These are phyloP conservation scores for Penicillium silybi DNA, from an alignment of 495 filamentous ascomycete genomes.

Conservation along the genomic window DNA sequence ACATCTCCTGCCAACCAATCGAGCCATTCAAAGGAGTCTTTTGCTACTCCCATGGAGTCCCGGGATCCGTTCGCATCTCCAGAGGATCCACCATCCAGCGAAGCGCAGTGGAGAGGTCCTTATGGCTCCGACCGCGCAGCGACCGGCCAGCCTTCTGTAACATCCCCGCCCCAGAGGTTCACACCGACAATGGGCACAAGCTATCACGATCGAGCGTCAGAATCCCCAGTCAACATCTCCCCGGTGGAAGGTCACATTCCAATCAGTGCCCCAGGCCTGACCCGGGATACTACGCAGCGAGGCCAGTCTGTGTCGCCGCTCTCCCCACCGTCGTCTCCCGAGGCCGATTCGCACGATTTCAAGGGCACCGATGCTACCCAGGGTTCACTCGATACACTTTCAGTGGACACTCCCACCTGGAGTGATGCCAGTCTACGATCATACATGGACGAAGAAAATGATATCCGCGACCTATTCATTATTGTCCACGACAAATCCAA, in stretches of 20 bases:
- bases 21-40: slow-evolving; percentile 28
- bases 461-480: slow-evolving; percentile 84
- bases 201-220: slow-evolving; percentile 41
- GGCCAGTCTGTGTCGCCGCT: slow-evolving; percentile 55
- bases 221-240: slow-evolving; percentile 75
- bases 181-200: slow-evolving; percentile 42
- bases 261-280: slow-evolving; percentile 51
- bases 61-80: slow-evolving; percentile 24
- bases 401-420: slow-evolving; percentile 58
- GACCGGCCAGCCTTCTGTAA: slow-evolving; percentile 19
- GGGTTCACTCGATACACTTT: slow-evolving; percentile 40
- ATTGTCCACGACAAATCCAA: slow-evolving; percentile 89
- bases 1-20: slow-evolving; percentile 16
- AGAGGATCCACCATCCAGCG: slow-evolving; percentile 25
- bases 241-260: slow-evolving; percentile 33
- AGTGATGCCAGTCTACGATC: slow-evolving; percentile 77
- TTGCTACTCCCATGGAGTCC: slow-evolving; percentile 17
- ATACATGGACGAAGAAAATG: slow-evolving; percentile 89
- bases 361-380: slow-evolving; percentile 29
- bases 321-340: slow-evolving; percentile 64
- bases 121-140: slow-evolving; percentile 7
- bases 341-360: slow-evolving; percentile 45
- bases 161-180: slow-evolving; percentile 36
- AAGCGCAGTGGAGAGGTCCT: slow-evolving; percentile 18
- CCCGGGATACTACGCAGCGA: slow-evolving; percentile 61